Conservation (phyloP, 108 stramenopile species). For the Nitzschia inconspicua region DNA sequence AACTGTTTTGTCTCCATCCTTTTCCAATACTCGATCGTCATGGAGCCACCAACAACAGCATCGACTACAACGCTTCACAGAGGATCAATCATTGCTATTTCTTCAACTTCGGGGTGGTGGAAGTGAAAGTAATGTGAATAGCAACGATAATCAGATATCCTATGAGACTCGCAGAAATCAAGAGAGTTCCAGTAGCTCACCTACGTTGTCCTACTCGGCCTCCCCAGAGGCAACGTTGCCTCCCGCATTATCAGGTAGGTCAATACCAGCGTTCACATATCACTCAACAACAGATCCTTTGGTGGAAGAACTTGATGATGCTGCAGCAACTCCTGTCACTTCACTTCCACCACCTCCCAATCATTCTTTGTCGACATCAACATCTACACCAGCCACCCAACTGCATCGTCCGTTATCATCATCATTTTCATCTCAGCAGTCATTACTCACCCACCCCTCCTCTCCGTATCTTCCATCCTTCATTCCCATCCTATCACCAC, state of each 20-base stretch:
- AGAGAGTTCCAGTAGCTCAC: too few relatives aligned
- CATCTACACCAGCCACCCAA: neutral
- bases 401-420: neutral
- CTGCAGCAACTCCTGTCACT: neutral
- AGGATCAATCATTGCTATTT: too few relatives aligned
- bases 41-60: too few relatives aligned
- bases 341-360: too few relatives aligned
- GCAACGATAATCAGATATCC: neutral
- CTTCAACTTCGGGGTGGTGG: too few relatives aligned
- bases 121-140: neutral
- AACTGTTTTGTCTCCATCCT: too few relatives aligned
- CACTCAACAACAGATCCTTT: neutral
- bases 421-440: neutral
- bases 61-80: too few relatives aligned
- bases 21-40: too few relatives aligned
- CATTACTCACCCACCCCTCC: neutral
- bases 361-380: too few relatives aligned
- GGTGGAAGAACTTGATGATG: neutral
- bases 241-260: conserved; percentile 14
- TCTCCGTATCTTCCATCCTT: neutral
- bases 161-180: too few relatives aligned
- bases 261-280: conserved; percentile 8
- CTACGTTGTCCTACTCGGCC: too few relatives aligned
- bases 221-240: conserved; percentile 10
- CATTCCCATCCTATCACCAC: neutral